Percentiles rank a stretch among this genome's conserved stretches.
Conservation (phyloP, 23 red algal species). For the Gracilaria domingensis region DNA sequence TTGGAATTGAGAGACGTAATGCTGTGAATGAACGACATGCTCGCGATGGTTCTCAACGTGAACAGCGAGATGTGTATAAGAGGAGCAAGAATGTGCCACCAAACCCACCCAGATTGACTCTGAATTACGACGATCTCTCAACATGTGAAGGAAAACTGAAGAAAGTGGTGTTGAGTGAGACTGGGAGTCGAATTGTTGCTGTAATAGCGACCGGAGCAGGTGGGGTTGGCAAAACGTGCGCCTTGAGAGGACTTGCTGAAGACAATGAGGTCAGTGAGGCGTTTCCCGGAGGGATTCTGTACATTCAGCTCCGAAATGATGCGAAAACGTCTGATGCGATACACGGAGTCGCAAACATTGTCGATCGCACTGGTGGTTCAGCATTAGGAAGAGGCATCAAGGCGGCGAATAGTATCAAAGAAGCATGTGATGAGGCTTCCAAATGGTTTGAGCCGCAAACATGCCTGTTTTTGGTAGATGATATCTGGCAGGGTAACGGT, state of each 20-base stretch:
- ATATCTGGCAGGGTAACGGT: neutral
- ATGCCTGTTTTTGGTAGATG: conserved; percentile 25
- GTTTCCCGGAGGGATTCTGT: conserved; percentile 27
- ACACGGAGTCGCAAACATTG: conserved; percentile 6
- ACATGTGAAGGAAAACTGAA: conserved; percentile 29
- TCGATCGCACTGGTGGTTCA: conserved; percentile 16
- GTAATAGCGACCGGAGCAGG: neutral
- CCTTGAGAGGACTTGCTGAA: conserved; percentile 1
- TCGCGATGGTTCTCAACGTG: neutral
- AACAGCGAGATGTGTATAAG: neutral
- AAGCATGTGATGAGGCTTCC: conserved; percentile 5
- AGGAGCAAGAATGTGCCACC: neutral
- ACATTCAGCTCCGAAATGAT: conserved; percentile 24
- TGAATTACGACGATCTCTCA: neutral
- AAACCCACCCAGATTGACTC: conserved; percentile 7
- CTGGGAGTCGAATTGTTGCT: conserved; percentile 1
- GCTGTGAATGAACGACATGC: neutral
- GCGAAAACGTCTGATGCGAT: neutral
- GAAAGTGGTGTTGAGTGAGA: neutral
- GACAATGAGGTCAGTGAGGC: neutral
- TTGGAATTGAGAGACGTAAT: neutral
- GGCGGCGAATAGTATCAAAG: neutral
- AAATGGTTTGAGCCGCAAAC: neutral
- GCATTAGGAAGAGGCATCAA: neutral
- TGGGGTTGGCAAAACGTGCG: neutral